Evolutionary conservation across 2,329 filamentous ascomycete species (phyloP).

Genomic region (Tolypocladium cylindrosporum): DNA sequence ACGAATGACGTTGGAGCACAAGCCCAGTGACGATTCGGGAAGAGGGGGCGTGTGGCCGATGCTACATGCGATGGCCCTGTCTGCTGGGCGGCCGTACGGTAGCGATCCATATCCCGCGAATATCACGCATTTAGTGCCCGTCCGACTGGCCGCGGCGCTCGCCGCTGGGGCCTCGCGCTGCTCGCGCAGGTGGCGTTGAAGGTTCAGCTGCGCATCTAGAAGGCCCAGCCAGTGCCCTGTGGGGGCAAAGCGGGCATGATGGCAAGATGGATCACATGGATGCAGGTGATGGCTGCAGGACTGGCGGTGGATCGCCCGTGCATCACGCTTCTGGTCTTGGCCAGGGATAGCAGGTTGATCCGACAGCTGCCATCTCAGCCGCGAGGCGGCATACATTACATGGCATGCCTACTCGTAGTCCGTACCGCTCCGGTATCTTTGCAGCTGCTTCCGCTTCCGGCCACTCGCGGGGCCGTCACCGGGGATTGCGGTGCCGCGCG

Average conservation of each 20-base stretch:
- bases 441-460: not conserved
- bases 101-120: not conserved
- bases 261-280: not conserved
- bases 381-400: too few relatives aligned
- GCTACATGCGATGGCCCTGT: too few relatives aligned
- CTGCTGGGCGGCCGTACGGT: not conserved
- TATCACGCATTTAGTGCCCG: not conserved
- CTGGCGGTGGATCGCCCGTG: not conserved
- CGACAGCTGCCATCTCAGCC: not conserved
- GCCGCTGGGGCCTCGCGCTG: not conserved
- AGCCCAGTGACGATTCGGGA: conserved; percentile 1
- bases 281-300: not conserved
- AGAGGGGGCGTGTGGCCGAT: not conserved
- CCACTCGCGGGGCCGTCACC: not conserved
- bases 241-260: not conserved
- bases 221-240: not conserved
- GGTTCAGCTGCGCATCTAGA: not conserved
- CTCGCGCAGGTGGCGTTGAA: not conserved
- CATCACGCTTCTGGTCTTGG: not conserved
- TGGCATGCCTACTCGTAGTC: too few relatives aligned
- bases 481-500: not conserved
- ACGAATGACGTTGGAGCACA: conserved; percentile 3
- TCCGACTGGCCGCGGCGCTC: not conserved
- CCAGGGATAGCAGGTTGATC: not conserved
- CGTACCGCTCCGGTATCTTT: too few relatives aligned